Base-by-base conservation (phyloP, 2,329 filamentous ascomycete genomes). In the Penicillium digitatum region DNA sequence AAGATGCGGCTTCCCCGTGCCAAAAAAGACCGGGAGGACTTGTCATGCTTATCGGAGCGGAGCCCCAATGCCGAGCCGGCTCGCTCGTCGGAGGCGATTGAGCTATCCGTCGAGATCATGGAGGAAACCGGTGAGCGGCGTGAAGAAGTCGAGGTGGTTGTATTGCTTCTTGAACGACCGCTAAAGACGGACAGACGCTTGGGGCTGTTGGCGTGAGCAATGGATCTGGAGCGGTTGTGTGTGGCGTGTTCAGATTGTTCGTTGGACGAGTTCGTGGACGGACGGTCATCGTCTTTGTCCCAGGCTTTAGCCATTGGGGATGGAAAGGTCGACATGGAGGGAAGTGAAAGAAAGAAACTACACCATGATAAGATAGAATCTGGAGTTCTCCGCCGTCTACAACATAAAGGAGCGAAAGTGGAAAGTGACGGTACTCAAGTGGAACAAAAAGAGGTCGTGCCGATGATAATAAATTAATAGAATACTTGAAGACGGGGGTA, bases 111-210 rank as follows among this genome's bases (percentile, higher is more conserved):
- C 24, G 71, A 74, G 35, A 70, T 70, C 71, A 74, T 71, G 20
- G 74, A 74, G 18, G 74, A 75, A 38, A 73, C 73, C n/a, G 78
- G 76, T 16, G 78, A 79, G 40, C 71, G 75, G 56, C 67, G 70
- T 18, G 71, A 72, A 20, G 79, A 78, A 39, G 78, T 76, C 1
- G 81, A 81, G 10, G 80, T 84, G 57, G 77, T 79, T 24, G 78
- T 79, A 38, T 76, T 76, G 58, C 72, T 75, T 56, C 74, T 64
- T 8, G 74, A 73, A 18, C 74, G 73, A 34, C 69, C 68, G 48
- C 66, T 66, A 34, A 76, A 75, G 52, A 76, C 70, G 0, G 74
- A 76, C 12, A 73, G 52, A 29, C 73, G 70, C 60, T 69, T 75
- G 20, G 74, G 73, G 52, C 68, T 75, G 18, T 72, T 64, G 12